These are phyloP conservation scores for Alloascoidea africana DNA, from an alignment of 805 yeast genomes.

Conservation along the genomic window DNA sequence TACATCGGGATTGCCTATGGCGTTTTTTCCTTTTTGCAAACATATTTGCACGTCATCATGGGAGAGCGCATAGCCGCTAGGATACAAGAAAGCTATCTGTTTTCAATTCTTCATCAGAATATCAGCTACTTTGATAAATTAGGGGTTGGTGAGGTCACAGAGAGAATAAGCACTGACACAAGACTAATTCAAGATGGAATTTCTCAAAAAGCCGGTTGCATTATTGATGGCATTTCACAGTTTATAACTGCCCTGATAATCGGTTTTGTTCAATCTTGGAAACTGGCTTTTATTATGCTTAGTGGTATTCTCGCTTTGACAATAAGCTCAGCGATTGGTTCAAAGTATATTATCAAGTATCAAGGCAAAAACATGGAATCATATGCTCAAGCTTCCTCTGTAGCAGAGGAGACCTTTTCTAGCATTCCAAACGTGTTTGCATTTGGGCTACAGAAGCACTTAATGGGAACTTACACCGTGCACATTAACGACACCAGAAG, in stretches of 20 bases:
- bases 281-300: slow-evolving; percentile 19
- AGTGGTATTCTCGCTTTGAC: slow-evolving; percentile 18
- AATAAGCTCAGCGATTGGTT: too few relatives aligned
- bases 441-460: slow-evolving; percentile 16
- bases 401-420: slow-evolving; percentile 15
- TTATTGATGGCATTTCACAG: slow-evolving; percentile 21
- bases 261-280: slow-evolving; percentile 20
- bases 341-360: too few relatives aligned
- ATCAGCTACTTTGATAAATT: slow-evolving; percentile 25
- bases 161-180: slow-evolving; percentile 26
- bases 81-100: slow-evolving; percentile 21
- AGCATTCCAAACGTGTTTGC: slow-evolving; percentile 15
- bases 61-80: slow-evolving; percentile 26
- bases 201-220: slow-evolving; percentile 24
- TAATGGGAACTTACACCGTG: slow-evolving; percentile 17
- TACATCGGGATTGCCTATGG: slow-evolving; percentile 23
- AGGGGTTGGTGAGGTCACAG: slow-evolving; percentile 27
- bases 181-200: slow-evolving; percentile 24
- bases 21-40: slow-evolving; percentile 17
- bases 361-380: slow-evolving; percentile 8
- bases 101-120: slow-evolving; percentile 22
- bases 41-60: slow-evolving; percentile 19
- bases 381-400: slow-evolving; percentile 15
- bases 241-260: slow-evolving; percentile 22
- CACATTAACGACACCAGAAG: slow-evolving; percentile 13